Conservation (phyloP, 2,329 filamentous ascomycete genomes). For the Elsinoe arachidis region DNA sequence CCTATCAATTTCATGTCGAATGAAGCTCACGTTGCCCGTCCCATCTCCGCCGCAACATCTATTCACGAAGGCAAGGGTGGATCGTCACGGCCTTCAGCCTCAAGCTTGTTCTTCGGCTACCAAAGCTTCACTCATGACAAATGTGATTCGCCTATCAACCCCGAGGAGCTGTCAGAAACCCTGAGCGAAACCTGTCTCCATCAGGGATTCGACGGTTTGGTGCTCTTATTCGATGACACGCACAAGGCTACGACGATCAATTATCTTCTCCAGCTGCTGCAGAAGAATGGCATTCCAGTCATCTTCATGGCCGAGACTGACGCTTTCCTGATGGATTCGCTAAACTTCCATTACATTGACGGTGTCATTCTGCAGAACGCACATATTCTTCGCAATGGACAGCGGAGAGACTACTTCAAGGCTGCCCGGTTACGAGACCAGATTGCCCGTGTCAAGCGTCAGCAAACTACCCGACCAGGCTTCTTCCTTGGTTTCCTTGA, state of each 20-base stretch:
- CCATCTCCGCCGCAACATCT: conserved; percentile 12
- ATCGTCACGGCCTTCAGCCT: conserved; percentile 8
- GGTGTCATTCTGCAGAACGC: conserved; percentile 17
- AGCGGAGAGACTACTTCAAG: conserved; percentile 16
- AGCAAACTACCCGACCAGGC: conserved; percentile 13
- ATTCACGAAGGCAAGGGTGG: conserved; percentile 7
- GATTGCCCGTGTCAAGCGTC: conserved; percentile 16
- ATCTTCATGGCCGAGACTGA: conserved; percentile 16
- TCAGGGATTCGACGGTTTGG: conserved; percentile 15
- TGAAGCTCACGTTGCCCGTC: conserved; percentile 11
- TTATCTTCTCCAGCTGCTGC: conserved; percentile 3
- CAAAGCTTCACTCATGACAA: conserved; percentile 10
- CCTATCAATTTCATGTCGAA: conserved; percentile 13
- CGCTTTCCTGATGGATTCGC: conserved; percentile 10
- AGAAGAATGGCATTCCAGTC: conserved; percentile 13
- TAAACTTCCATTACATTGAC: conserved; percentile 15
- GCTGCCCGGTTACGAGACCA: conserved; percentile 15
- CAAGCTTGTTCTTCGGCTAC: conserved; percentile 12
- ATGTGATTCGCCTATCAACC: background rate
- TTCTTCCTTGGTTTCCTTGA: conserved; percentile 19
- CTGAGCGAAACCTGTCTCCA: conserved; percentile 14
- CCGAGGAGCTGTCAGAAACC: background rate
- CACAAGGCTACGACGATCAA: conserved; percentile 14
- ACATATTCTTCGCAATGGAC: conserved; percentile 12
- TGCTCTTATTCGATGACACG: conserved; percentile 10